phyloP scores from a whole-genome alignment of 257 asterid species.

The Leptodermis oblonga region DNA sequence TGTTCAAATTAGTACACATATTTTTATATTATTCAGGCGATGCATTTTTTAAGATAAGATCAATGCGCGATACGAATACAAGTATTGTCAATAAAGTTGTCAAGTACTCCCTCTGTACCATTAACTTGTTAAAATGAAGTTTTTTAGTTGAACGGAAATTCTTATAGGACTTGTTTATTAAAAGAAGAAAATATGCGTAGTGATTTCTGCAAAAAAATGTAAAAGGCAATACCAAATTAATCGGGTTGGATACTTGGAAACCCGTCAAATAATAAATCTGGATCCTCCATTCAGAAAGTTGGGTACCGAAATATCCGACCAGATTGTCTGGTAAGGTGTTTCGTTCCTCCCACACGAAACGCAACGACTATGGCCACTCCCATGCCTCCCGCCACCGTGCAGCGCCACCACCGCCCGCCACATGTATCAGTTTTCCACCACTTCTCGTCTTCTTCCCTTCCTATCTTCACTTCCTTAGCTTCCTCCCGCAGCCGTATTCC shows the following conservation, averaged over 20 bases:
- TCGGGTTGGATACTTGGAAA: not conserved
- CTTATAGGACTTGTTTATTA: no score
- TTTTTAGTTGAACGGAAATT: no score
- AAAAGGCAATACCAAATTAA: no score
- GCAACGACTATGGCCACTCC: constrained; percentile 21
- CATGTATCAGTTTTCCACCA: constrained; percentile 5
- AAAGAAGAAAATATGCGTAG: no score
- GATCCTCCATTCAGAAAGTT: not conserved
- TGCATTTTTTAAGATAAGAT: no score
- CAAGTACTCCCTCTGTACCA: no score
- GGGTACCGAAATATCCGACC: not conserved
- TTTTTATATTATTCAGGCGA: no score
- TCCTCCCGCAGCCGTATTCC: not conserved
- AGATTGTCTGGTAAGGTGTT: not conserved
- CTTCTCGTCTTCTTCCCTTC: constrained; percentile 3
- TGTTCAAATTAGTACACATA: no score
- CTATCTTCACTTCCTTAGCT: constrained; percentile 1
- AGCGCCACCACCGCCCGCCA: constrained; percentile 14
- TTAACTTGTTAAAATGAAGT: no score
- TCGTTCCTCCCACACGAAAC: not conserved
- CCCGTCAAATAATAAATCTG: not conserved
- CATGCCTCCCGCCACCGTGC: constrained; percentile 19
- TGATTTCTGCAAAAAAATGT: no score
- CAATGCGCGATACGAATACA: no score
- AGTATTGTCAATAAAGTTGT: no score